Conservation (phyloP, 139 green algal species). For the Asterochloris erici region DNA sequence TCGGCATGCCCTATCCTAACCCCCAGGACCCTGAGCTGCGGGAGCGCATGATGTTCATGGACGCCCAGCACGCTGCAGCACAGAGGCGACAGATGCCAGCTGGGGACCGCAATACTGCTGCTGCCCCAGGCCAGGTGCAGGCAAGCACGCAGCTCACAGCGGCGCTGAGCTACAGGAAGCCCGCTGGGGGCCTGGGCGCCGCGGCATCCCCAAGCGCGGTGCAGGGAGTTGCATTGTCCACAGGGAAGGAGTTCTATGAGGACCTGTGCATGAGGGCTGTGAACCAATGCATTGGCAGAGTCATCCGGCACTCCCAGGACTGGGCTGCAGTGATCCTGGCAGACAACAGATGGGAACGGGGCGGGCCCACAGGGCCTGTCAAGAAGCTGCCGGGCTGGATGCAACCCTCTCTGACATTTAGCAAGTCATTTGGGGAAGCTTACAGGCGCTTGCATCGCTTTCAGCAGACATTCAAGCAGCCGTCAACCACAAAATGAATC, state of each 20-base stretch:
- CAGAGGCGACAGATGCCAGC: no score
- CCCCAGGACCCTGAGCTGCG: conserved; percentile 84
- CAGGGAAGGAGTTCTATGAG: conserved; percentile 79
- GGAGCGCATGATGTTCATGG: conserved; percentile 83
- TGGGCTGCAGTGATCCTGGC: conserved; percentile 88
- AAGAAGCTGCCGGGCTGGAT: conserved; percentile 79
- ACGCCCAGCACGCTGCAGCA: conserved; percentile 30
- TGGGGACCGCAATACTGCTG: no score
- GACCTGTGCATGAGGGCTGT: conserved; percentile 87
- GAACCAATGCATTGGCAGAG: conserved; percentile 94
- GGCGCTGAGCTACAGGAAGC: no score
- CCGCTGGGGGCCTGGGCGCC: no score
- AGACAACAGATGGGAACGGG: conserved; percentile 71
- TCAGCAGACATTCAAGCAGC: conserved; percentile 16
- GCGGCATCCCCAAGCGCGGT: no score
- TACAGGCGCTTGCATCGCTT: conserved; percentile 39
- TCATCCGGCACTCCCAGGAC: conserved; percentile 78
- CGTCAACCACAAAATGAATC: background rate
- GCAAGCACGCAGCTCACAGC: no score
- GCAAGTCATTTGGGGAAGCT: conserved; percentile 37
- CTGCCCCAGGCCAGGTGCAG: no score
- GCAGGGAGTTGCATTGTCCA: background rate
- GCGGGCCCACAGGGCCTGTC: conserved; percentile 22
- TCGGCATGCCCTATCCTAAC: conserved; percentile 95
- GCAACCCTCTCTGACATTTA: conserved; percentile 39